Evolutionary conservation across 306 rosid species (phyloP), one percentile per base, ranked within the genome.

Genomic region (Trifolium repens): DNA sequence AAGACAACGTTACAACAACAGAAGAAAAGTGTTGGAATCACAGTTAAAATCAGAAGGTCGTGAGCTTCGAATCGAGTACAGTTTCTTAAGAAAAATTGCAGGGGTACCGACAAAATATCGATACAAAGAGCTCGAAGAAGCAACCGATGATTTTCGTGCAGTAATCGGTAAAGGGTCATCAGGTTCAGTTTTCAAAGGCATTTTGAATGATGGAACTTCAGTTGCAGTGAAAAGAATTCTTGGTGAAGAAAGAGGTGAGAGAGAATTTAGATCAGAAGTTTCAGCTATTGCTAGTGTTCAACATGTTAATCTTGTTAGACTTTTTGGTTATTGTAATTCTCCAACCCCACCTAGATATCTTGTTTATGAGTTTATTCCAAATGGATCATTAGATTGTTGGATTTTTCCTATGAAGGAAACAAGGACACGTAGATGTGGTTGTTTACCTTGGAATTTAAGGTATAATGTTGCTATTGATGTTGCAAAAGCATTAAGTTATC

Each of bases 221-320:
- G 93, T 94, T 17, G 98, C 98, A 0, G 97, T 91, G 63, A 94
- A 94, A 71, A 42, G 87, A 80, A 86, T 92, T 52, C 67, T 72
- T 7, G 88, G 86, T 5, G 93, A 90, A 7, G 90, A 85, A 17
- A 80, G 85, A 24, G 89, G 97, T 0, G 97, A 94, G 4, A 90
- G 74, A 54, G 97, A 90, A 59, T 91, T 94, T 76, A 82, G 85
- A 78, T 85, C 98, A 8, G 98, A 94, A 76, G 97, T 94, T 19
- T 85, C 98, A 13, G 98, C 97, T 61, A 94, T 94, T 39, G 97
- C 96, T 0, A 88, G 96, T 39, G 91, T 89, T 9, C 98, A 94
- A 7, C 98, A 94, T 58, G 85, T 91, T 2, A 90, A 91, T 73
- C 96, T 94, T 4, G 91, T 94, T 17, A 81, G 90, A 1, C 83